Percentiles rank a stretch among this genome's conserved stretches.
phyloP scores from a whole-genome alignment of 768 basidiomycete genomes.

The Lyophyllum shimeji region DNA sequence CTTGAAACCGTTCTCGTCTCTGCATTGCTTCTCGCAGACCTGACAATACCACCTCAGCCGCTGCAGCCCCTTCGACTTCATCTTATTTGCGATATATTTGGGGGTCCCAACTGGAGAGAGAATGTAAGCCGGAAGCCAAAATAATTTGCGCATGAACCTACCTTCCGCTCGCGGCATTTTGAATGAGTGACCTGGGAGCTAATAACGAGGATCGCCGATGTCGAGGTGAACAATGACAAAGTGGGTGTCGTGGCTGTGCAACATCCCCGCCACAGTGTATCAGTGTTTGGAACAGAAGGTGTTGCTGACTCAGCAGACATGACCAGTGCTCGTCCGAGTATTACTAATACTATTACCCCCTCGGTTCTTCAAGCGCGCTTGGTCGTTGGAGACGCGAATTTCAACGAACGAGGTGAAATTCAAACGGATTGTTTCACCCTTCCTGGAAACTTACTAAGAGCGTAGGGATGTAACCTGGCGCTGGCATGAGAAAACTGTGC shows the following conservation, averaged over 20 bases:
- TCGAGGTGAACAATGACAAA: background rate
- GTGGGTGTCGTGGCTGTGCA: background rate
- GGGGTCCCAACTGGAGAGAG: slow-evolving; percentile 71
- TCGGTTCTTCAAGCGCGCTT: background rate
- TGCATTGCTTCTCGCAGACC: slow-evolving; percentile 98
- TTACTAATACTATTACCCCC: too few relatives aligned
- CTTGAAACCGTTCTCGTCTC: slow-evolving; percentile 99
- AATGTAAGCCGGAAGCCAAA: background rate
- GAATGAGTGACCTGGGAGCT: background rate
- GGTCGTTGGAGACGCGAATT: background rate
- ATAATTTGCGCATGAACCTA: slow-evolving; percentile 20
- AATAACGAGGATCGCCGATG: background rate
- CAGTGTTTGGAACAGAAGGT: background rate
- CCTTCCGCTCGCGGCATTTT: slow-evolving; percentile 87
- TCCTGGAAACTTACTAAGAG: slow-evolving; percentile 2
- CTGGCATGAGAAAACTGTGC: slow-evolving; percentile 9
- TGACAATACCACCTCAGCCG: slow-evolving; percentile 98
- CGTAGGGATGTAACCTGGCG: background rate
- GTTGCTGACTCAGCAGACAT: background rate
- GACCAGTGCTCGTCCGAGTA: too few relatives aligned
- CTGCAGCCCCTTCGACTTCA: slow-evolving; percentile 97
- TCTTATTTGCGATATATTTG: slow-evolving; percentile 90
- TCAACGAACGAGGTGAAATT: background rate
- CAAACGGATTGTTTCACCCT: background rate
- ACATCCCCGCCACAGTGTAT: background rate